Evolutionary conservation across 2,329 filamentous ascomycete genomes (phyloP), one percentile per base, ranked within the genome.

Genomic region (Plenodomus biglobosus): DNA sequence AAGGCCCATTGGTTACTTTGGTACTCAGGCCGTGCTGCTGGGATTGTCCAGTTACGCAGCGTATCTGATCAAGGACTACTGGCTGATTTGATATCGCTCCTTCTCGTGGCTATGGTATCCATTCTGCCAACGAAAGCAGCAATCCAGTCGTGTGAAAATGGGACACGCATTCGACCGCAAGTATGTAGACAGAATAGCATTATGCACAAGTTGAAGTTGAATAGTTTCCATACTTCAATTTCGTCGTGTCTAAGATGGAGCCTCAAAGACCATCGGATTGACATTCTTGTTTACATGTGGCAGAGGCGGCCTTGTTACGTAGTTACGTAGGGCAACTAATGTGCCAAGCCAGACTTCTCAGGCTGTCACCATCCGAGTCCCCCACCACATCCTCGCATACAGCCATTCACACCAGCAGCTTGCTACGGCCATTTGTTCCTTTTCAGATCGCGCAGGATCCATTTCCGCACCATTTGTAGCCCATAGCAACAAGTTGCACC

Each of bases 51-150:
- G 62, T n/a, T 71, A 70, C 39, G 46, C 62, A 11, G 66, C 59
- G 10, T 71, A 62, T 38, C 43, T 68, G 18, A 59, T 67, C 19
- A 69, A 64, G 50, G 65, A 61, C 21, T 71, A 62, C 22, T 65
- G 62, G 57, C 55, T 53, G 42, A 58, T 62, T 11, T 57, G 21
- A 55, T 4, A 24, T 39, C 3, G n/a, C 6, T 15, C 11, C 8
- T 8, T 6, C 15, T 15, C 6, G 27, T 11, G 27, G 22, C 22
- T 10, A 10, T 15, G 6, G 11, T 10, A 15, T 8, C n/a, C n/a
- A n/a, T n/a, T n/a, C 11, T 32, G 27, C 15, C 27, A 32, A 15
- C 15, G 27, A 32, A 5, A 10, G 11, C 27, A 15, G 27, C 27
- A 32, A 15, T 32, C 22, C 10, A 10, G 10, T 10, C 22, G 5